Base-by-base conservation (phyloP, 2,329 filamentous ascomycete genomes). In the Stagonosporopsis tanaceti region DNA sequence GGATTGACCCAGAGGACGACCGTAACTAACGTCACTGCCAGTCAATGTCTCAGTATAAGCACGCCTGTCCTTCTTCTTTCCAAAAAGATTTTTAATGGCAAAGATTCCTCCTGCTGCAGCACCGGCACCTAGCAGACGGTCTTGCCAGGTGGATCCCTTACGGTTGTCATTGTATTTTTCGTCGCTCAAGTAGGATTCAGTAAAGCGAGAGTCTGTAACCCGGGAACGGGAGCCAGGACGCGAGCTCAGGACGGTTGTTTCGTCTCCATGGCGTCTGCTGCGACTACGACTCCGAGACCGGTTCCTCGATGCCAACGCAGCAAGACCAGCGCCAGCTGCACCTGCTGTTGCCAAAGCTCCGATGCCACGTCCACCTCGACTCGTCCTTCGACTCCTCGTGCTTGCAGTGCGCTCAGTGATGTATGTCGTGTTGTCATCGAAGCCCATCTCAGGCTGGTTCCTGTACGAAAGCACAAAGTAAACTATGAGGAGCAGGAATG, bases 381-480 rank as follows among this genome's bases (percentile, higher is more conserved):
- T 68, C 9, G 27, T 28, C 37, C 60, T 75, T 28, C 72, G 62
- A 35, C 75, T 72, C 32, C 72, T 68, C 41, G 69, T 77, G 40
- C 79, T 79, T 60, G 80, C 79, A 8, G 81, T 78, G 20, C 81
- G 80, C 6, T 86, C 84, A 15, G 82, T 84, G 47, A 87, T 84
- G 32, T 85, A 85, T 34, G 85, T 85, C 52, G 83, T 80, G 63
- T 84, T 79, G 66, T 86, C 85, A 40, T 86, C 81, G 63, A 84
- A 83, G 58, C 76, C 79, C 78, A 69, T 80, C 70, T 72, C 83
- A 66, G 70, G 85, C 77, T 78, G 87, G 76, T 79, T 88, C 75
- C 86, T 82, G 76, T 91, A 96, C 63, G 89, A 89, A 32, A 97
- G 80, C 53, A 94, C 81, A 68, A 98, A 96, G 76, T 93, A 97